Evolutionary conservation across 208 protist species (phyloP).

Genomic region (Leishmania arabica): DNA sequence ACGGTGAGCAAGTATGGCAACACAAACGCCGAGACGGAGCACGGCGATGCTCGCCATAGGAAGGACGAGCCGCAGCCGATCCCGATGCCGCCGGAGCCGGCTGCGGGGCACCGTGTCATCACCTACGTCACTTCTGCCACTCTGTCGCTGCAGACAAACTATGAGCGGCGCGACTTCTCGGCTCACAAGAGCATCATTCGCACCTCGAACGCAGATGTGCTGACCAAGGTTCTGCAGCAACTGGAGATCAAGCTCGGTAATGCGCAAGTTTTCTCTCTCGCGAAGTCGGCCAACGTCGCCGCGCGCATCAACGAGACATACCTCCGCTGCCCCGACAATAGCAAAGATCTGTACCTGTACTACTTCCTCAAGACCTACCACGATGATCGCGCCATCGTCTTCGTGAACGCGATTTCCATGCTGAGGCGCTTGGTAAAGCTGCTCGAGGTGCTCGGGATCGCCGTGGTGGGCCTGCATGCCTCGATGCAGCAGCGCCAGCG

Average conservation of each 20-base stretch:
- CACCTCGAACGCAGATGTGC: constrained; percentile 79
- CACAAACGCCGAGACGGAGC: constrained; percentile 21
- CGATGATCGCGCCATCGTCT: constrained; percentile 93
- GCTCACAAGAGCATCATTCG: constrained; percentile 79
- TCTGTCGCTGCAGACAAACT: constrained; percentile 91
- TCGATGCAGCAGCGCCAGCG: constrained; percentile 98
- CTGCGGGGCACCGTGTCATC: constrained; percentile 57
- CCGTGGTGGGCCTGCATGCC: constrained; percentile 92
- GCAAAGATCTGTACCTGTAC: constrained; percentile 96
- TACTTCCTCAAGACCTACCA: constrained; percentile 92
- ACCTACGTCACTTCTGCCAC: constrained; percentile 92
- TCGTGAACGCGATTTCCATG: constrained; percentile 94
- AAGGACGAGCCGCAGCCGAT: constrained; percentile 78
- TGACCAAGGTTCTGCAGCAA: constrained; percentile 69
- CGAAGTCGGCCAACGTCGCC: constrained; percentile 67
- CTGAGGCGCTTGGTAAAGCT: constrained; percentile 93
- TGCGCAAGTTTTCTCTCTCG: constrained; percentile 87
- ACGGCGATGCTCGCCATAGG: constrained; percentile 4
- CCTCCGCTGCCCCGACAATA: constrained; percentile 92
- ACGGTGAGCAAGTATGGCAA: not conserved
- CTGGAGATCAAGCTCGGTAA: constrained; percentile 74
- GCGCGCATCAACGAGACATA: constrained; percentile 90
- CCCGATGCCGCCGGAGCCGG: constrained; percentile 77
- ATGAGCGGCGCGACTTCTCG: constrained; percentile 74
- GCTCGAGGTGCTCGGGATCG: constrained; percentile 86